Conservation (phyloP, 2,329 filamentous ascomycete genomes). For the Fusarium fujikuroi region DNA sequence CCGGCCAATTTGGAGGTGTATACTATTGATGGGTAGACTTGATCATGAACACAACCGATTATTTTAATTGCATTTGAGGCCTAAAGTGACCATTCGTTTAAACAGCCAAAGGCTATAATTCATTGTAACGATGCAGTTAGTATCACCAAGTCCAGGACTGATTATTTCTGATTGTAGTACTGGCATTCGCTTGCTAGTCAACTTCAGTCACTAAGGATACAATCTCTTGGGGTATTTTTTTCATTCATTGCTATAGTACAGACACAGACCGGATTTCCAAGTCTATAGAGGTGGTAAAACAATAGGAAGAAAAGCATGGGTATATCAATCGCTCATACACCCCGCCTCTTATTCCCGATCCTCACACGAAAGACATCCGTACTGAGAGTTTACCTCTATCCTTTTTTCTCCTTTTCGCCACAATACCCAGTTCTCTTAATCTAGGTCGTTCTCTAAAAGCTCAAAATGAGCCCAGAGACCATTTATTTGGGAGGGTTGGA, state of each 20-base stretch:
- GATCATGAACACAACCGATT: slow-evolving; percentile 22
- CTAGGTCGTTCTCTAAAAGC: slow-evolving; percentile 5
- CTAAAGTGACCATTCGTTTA: not conserved
- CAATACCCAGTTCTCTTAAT: not conserved
- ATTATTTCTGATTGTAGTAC: not conserved
- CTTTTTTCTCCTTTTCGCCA: slow-evolving; percentile 35
- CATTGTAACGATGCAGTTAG: not conserved
- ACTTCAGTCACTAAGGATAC: not conserved
- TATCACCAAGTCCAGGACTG: no score
- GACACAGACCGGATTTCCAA: slow-evolving; percentile 48
- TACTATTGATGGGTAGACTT: slow-evolving; percentile 35
- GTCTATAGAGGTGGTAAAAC: slow-evolving; percentile 49
- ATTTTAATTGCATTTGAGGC: not conserved
- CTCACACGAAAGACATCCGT: slow-evolving; percentile 27
- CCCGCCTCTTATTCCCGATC: slow-evolving; percentile 22
- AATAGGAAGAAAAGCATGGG: slow-evolving; percentile 39
- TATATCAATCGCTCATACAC: slow-evolving; percentile 41
- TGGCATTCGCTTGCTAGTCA: not conserved
- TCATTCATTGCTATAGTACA: slow-evolving; percentile 50
- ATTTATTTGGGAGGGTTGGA: slow-evolving; percentile 69
- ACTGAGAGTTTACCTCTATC: slow-evolving; percentile 21
- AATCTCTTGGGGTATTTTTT: slow-evolving; percentile 36
- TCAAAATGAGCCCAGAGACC: slow-evolving; percentile 4
- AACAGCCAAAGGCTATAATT: no score
- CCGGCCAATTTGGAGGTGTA: slow-evolving; percentile 19